Conservation (phyloP, 805 yeast genomes). For the Saccharomycopsis sp. region DNA sequence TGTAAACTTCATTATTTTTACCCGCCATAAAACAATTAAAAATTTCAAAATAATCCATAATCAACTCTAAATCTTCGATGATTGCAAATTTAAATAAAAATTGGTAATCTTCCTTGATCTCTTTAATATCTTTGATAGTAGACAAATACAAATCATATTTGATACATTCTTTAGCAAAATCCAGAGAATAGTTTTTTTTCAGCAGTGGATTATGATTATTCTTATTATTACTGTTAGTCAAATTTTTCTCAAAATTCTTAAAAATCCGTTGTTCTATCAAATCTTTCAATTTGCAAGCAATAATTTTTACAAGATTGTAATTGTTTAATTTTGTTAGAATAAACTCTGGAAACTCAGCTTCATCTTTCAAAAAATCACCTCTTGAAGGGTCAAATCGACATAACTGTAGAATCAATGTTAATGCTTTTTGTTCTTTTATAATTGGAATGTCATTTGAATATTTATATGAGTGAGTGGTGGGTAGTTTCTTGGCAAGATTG, state of each 20-base stretch:
- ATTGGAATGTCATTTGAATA: too few species aligned
- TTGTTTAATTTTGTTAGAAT: background rate
- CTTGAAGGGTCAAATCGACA: too few species aligned
- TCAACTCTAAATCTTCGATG: slow-evolving; percentile 4
- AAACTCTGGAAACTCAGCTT: background rate
- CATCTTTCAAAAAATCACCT: background rate
- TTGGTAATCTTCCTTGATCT: background rate
- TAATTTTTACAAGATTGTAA: slow-evolving; percentile 1
- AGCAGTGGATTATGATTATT: too few species aligned
- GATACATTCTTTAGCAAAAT: background rate
- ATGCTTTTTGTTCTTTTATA: too few species aligned
- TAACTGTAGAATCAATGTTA: too few species aligned
- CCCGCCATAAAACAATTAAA: slow-evolving; percentile 5
- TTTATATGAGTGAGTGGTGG: too few species aligned
- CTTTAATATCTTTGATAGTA: background rate
- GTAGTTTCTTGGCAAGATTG: too few species aligned
- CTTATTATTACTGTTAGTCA: background rate
- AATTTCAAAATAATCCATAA: slow-evolving; percentile 8
- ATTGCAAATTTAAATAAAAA: slow-evolving; percentile 7
- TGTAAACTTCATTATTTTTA: background rate
- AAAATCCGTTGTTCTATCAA: slow-evolving; percentile 1
- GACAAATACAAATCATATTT: background rate
- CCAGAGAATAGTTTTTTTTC: background rate
- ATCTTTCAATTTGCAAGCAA: background rate
- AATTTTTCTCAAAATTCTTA: slow-evolving; percentile 1